phyloP scores from a whole-genome alignment of 208 protist genomes.

The Porcisia hertigi region DNA sequence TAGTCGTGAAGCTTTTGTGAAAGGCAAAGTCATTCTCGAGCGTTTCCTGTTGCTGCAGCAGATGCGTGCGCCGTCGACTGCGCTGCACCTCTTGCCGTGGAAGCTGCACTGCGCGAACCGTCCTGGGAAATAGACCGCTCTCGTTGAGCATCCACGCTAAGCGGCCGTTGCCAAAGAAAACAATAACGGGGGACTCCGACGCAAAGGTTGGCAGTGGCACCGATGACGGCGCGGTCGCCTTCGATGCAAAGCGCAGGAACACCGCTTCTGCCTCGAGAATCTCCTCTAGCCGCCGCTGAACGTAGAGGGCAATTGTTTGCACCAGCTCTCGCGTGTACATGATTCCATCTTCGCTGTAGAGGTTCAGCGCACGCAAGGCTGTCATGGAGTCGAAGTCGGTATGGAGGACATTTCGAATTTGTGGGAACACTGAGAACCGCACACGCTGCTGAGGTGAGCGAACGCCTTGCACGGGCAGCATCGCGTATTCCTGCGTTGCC shows the following conservation, averaged over 20 bases:
- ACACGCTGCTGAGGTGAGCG: slow-evolving; percentile 33
- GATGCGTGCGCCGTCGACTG: slow-evolving; percentile 25
- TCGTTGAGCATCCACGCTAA: slow-evolving; percentile 64
- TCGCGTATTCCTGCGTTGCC: slow-evolving; percentile 65
- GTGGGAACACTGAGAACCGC: slow-evolving; percentile 55
- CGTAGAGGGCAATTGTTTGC: slow-evolving; percentile 52
- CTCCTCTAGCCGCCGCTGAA: slow-evolving; percentile 47
- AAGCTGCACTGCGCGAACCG: slow-evolving; percentile 52
- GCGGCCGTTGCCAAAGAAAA: slow-evolving; percentile 74
- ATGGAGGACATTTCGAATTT: slow-evolving; percentile 69
- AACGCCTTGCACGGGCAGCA: slow-evolving; percentile 49
- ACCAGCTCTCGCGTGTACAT: slow-evolving; percentile 58
- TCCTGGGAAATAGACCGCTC: slow-evolving; percentile 28
- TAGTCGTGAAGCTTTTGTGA: slow-evolving; percentile 26
- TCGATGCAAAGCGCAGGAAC: slow-evolving; percentile 23
- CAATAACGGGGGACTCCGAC: slow-evolving; percentile 50
- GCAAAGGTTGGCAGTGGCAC: slow-evolving; percentile 26
- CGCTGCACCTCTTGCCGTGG: slow-evolving; percentile 38
- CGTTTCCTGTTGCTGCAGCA: slow-evolving; percentile 30
- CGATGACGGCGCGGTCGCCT: not conserved
- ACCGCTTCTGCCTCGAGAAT: slow-evolving; percentile 28
- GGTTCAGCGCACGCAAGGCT: slow-evolving; percentile 37
- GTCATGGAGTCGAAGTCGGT: slow-evolving; percentile 72
- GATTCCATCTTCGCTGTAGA: slow-evolving; percentile 57
- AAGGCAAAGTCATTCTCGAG: slow-evolving; percentile 22